Evolutionary conservation across 768 basidiomycete species (phyloP).

Genomic region (Pisolithus orientalis): DNA sequence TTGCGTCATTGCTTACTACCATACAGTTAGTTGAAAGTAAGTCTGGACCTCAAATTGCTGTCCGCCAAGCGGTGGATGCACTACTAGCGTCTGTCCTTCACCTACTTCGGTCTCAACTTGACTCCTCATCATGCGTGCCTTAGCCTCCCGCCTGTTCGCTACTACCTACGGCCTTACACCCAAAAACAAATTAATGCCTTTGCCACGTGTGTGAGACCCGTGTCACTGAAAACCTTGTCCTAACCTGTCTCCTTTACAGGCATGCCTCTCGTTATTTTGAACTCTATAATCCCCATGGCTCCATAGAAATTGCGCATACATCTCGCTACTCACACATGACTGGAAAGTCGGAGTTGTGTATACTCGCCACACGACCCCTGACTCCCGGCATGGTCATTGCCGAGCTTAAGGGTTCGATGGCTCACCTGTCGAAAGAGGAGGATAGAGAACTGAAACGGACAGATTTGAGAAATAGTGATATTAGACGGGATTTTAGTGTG

Average conservation of each 20-base stretch:
- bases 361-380: slow-evolving; percentile 72
- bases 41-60: slow-evolving; percentile 47
- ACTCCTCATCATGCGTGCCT: slow-evolving; percentile 13
- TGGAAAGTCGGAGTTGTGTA: slow-evolving; percentile 85
- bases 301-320: slow-evolving; percentile 85
- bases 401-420: slow-evolving; percentile 90
- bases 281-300: slow-evolving; percentile 75
- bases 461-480: slow-evolving; percentile 60
- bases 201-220: slow-evolving; percentile 66
- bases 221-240: slow-evolving; percentile 20
- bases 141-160: slow-evolving; percentile 70
- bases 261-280: slow-evolving; percentile 89
- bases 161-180: slow-evolving; percentile 67
- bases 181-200: slow-evolving; percentile 89
- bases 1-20: slow-evolving; percentile 16
- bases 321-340: slow-evolving; percentile 83
- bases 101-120: slow-evolving; percentile 1
- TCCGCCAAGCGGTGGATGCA: slow-evolving; percentile 71
- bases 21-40: slow-evolving; percentile 55
- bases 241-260: slow-evolving; percentile 35
- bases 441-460: slow-evolving; percentile 83
- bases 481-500: slow-evolving; percentile 84
- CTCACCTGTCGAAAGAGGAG: slow-evolving; percentile 78
- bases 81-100: slow-evolving; percentile 57
- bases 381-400: slow-evolving; percentile 65